Evolutionary conservation across 2,329 filamentous ascomycete species (phyloP).

Genomic region (Ramularia collo-cygni): DNA sequence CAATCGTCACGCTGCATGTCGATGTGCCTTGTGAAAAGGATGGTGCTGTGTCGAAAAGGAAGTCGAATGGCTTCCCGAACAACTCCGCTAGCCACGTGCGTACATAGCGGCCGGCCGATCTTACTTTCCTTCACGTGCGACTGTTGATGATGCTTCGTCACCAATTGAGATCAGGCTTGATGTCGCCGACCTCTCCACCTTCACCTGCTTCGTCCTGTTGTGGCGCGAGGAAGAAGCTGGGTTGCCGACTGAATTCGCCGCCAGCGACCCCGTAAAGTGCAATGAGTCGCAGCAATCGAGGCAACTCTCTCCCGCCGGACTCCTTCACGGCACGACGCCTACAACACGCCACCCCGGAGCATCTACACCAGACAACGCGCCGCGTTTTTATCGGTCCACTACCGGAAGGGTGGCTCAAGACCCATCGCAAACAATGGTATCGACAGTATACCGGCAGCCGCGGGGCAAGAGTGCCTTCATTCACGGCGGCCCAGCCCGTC

Average conservation of each 20-base stretch:
- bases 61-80: no score
- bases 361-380: slow-evolving; percentile 55
- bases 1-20: no score
- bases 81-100: no score
- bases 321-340: slow-evolving; percentile 35
- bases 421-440: slow-evolving; percentile 58
- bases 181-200: no score
- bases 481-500: slow-evolving; percentile 23
- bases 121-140: no score
- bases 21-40: no score
- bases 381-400: slow-evolving; percentile 61
- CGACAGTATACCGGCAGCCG: slow-evolving; percentile 41
- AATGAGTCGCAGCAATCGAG: slow-evolving; percentile 9
- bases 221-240: background rate
- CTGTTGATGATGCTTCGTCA: no score
- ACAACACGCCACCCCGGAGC: slow-evolving; percentile 54
- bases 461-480: slow-evolving; percentile 20
- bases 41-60: no score
- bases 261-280: slow-evolving; percentile 1
- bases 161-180: no score
- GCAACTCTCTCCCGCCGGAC: slow-evolving; percentile 21
- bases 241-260: background rate
- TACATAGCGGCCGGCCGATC: no score
- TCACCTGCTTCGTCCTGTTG: no score
- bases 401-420: slow-evolving; percentile 58